Conservation (phyloP, 2,329 filamentous ascomycete species). For the Claviceps digitariae region DNA sequence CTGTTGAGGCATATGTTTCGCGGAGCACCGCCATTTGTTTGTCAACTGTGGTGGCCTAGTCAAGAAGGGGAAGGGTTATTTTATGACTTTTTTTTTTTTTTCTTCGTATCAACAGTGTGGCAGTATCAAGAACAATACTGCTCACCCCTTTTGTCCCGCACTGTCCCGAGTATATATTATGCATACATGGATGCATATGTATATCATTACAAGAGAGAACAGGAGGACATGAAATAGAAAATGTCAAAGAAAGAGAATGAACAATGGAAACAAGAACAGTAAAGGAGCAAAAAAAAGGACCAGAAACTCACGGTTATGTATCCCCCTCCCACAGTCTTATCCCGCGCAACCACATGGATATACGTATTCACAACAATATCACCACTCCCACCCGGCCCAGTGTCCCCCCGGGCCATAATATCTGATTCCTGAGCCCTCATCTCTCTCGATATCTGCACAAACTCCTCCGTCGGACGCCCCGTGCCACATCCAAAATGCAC, state of each 20-base stretch:
- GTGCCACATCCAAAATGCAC: constrained; percentile 1
- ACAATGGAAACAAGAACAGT: neutral
- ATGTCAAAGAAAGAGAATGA: neutral
- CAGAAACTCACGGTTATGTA: neutral
- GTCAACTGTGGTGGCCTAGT: constrained; percentile 2
- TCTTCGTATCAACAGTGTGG: no score
- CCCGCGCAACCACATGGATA: neutral
- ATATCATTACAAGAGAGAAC: no score
- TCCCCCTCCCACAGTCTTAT: neutral
- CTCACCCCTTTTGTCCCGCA: no score
- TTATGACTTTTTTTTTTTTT: neutral
- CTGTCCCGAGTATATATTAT: no score
- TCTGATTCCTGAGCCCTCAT: neutral
- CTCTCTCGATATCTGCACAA: neutral
- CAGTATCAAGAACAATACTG: no score
- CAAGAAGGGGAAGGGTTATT: neutral
- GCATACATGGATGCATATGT: no score
- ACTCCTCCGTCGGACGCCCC: neutral
- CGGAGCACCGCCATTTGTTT: constrained; percentile 31
- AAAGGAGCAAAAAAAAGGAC: neutral
- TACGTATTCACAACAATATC: neutral
- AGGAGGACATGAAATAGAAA: neutral
- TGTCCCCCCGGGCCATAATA: neutral
- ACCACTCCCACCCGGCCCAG: neutral
- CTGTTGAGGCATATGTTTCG: constrained; percentile 24